phyloP scores from a whole-genome alignment of 257 asterid species.

The Fraxinus excelsior region DNA sequence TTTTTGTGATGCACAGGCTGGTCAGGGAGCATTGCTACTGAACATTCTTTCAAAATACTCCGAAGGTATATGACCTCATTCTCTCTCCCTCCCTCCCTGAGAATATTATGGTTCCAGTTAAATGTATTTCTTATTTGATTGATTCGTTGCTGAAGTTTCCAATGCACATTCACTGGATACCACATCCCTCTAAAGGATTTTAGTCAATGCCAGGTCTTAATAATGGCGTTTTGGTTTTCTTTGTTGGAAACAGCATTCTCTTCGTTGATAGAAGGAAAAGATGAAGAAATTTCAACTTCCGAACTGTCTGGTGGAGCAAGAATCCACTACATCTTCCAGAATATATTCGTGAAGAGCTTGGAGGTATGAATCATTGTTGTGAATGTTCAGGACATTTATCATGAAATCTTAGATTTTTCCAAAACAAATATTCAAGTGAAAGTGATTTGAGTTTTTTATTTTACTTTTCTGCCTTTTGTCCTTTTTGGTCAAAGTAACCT shows the following conservation, averaged over 20 bases:
- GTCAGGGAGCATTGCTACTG: slow-evolving; percentile 54
- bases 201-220: background rate
- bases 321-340: slow-evolving; percentile 60
- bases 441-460: background rate
- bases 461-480: background rate
- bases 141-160: background rate
- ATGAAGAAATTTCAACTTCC: slow-evolving; percentile 57
- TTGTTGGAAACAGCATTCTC: slow-evolving; percentile 45
- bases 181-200: background rate
- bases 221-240: background rate
- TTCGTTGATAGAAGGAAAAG: slow-evolving; percentile 60
- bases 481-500: background rate
- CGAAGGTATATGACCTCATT: slow-evolving; percentile 41
- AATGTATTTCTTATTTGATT: too few relatives aligned
- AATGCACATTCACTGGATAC: background rate
- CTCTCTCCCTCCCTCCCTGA: background rate
- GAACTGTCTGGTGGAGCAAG: slow-evolving; percentile 73
- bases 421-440: background rate
- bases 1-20: slow-evolving; percentile 38
- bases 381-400: slow-evolving; percentile 4
- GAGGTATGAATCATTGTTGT: slow-evolving; percentile 43
- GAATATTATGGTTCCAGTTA: background rate
- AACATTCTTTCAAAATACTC: slow-evolving; percentile 58
- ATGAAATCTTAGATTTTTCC: background rate
- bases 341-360: slow-evolving; percentile 58